Conservation (phyloP, 2,329 filamentous ascomycete species). For the Aureobasidium sp. region DNA sequence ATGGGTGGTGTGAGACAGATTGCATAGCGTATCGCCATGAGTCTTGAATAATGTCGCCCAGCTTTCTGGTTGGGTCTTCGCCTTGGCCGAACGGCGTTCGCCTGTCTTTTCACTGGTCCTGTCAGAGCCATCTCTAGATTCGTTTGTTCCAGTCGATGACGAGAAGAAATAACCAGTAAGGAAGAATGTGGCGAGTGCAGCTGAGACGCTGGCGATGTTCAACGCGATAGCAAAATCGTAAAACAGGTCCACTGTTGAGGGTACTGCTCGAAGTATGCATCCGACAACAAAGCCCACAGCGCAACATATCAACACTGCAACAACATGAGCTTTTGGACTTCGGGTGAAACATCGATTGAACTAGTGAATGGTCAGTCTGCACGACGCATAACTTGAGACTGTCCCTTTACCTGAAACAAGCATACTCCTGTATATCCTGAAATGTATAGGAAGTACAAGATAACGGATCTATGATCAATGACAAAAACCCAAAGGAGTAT, state of each 20-base stretch:
- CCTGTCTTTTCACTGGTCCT: not conserved
- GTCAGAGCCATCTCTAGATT: no score
- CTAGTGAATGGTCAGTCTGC: not conserved
- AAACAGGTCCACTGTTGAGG: slow-evolving; percentile 4
- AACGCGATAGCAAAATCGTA: slow-evolving; percentile 18
- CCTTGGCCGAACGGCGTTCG: not conserved
- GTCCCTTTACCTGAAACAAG: slow-evolving; percentile 15
- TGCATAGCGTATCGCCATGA: not conserved
- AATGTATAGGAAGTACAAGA: slow-evolving; percentile 17
- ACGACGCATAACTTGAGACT: not conserved
- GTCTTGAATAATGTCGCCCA: not conserved
- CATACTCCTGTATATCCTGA: slow-evolving; percentile 18
- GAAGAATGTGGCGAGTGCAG: slow-evolving; percentile 15
- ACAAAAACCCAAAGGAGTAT: slow-evolving; percentile 18
- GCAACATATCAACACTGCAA: slow-evolving; percentile 16
- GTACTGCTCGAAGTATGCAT: slow-evolving; percentile 12
- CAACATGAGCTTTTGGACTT: slow-evolving; percentile 14
- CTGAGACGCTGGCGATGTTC: slow-evolving; percentile 15
- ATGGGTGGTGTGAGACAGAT: slow-evolving; percentile 13
- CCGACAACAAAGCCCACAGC: slow-evolving; percentile 17
- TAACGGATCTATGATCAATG: slow-evolving; percentile 11
- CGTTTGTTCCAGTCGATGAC: not conserved
- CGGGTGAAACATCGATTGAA: slow-evolving; percentile 19
- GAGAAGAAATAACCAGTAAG: slow-evolving; percentile 17
- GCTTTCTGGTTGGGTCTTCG: no score